Evolutionary conservation across 441 rosid species (phyloP), one percentile per base, ranked within the genome.

Genomic region (Geranium incanum): DNA sequence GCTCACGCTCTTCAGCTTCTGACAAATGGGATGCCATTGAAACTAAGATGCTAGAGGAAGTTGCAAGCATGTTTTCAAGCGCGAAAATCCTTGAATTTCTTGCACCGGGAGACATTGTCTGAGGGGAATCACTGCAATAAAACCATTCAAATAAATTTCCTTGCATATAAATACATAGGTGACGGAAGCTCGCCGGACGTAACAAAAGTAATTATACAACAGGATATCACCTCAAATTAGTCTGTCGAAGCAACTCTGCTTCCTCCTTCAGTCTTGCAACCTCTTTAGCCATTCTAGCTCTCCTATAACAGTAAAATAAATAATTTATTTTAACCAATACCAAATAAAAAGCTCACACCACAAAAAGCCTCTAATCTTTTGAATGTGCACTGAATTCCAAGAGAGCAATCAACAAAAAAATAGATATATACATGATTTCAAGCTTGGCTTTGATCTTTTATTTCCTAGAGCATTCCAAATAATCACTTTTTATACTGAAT

Each of bases 11-110:
- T 83, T 95, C 99, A 68, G 98, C 99, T 84, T 92, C 99, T 36
- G 99, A 95, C 70, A 95, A 77, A 4, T 95, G 99, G 15, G 99
- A 89, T 74, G 99, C 98, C 99, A 95, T 95, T 57, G 97, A 84
- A 70, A 95, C 98, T 69, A 95, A 65, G 45, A 96, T 82, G 79
- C 85, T 86, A 74, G 99, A 92, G 55, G 99, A 87, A 71, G 96
- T 80, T 16, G 90, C 83, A 70, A 92, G 98, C 99, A 95, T 95
- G 78, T 89, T 95, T 83, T 95, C 97, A 69, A 95, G 88, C 13
- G 98, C 97, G 83, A 85, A 92, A 72, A 89, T 88, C 73, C 99
- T 89, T 2, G 99, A 95, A 76, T 90, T 90, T 82, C 98, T 83
- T 69, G 98, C 99, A 69, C 99, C 97, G 73, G 99, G 99, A 68